Evolutionary conservation across 1,284 basidiomycete species (phyloP), one percentile per base, ranked within the genome.

Genomic region (Inonotus hispidus): DNA sequence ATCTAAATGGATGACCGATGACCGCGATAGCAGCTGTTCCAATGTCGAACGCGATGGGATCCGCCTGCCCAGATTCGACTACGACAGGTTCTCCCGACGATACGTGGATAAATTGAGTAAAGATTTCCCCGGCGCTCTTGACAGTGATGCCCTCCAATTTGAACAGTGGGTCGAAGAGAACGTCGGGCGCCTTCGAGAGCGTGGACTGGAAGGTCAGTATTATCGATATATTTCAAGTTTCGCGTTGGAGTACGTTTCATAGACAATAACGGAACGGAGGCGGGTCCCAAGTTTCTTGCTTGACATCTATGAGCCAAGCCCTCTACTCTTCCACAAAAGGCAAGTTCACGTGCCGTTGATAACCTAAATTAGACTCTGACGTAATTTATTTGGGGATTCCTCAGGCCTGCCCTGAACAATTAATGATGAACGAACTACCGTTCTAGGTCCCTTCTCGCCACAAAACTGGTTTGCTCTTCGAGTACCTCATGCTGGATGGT

Each of bases 401-500:
- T n/a, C n/a, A n/a, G n/a, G n/a, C n/a, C n/a, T n/a, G n/a, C n/a
- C n/a, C n/a, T n/a, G n/a, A n/a, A n/a, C n/a, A n/a, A n/a, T n/a
- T n/a, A n/a, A n/a, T n/a, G n/a, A n/a, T n/a, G n/a, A n/a, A n/a
- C n/a, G n/a, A n/a, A n/a, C n/a, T n/a, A n/a, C 4, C 32, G 8
- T 32, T 32, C 32, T 3, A 32, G n/a, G n/a, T n/a, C n/a, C n/a
- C 41, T 43, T 14, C 41, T 43, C 41, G 41, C 41, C 41, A 43
- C 41, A 43, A 32, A 8, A 32, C 32, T 32, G 4, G 32, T 32
- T 43, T 43, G 14, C 8, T 39, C 13, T 21, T 14, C n/a, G n/a
- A 43, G 13, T n/a, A 43, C 11, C 41, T 43, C 13, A 43, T 43
- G 41, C 41, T 58, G 60, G 41, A 62, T 62, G 61, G 61, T 62